Evolutionary conservation across 2,329 filamentous ascomycete genomes (phyloP), one percentile per base, ranked within the genome.

Genomic region (Rutstroemia sp.): DNA sequence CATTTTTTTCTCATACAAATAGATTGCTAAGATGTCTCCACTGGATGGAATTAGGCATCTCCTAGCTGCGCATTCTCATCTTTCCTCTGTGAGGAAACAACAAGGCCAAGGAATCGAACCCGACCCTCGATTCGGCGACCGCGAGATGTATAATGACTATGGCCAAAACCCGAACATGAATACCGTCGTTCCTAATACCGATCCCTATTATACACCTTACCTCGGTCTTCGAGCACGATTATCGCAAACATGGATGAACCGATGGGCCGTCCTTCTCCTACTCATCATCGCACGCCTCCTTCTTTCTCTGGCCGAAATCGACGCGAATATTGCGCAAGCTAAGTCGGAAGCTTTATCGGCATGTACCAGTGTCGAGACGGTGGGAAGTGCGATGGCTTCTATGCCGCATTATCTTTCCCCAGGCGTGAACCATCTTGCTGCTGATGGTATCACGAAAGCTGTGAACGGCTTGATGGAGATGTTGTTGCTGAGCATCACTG

Each of bases 231-330:
- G 85, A 68, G 86, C 92, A 66, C 86, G 92, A 67, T 80, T 97
- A 66, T 97, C 94, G 52, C 94, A 99, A 77, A 81, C 95, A 72
- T 96, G 92, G 91, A 85, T 99, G 75, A 97, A 99, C 77, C 83
- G 89, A 72, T 99, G 94, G 94, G 97, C 94, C 41, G 78, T 97
- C 58, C 79, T 99, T 48, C 78, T 97, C 48, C 72, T 96, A 58
- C 83, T 99, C 54, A 86, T 97, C 56, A 84, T 99, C 52, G 82
- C 87, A 60, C 84, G 92, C 57, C 81, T 92, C 58, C 75, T 99
- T 52, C 77, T 97, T 58, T 83, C 92, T 39, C 81, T 92, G 55
- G 78, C 79, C 55, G 80, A 81, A 64, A 80, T 96, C 61, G 79
- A 91, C 68, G 78, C 83, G 64, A 84, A 92, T 68, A 81, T 97